Conservation (phyloP, 805 yeast species). For the Kuraishia capsulata region DNA sequence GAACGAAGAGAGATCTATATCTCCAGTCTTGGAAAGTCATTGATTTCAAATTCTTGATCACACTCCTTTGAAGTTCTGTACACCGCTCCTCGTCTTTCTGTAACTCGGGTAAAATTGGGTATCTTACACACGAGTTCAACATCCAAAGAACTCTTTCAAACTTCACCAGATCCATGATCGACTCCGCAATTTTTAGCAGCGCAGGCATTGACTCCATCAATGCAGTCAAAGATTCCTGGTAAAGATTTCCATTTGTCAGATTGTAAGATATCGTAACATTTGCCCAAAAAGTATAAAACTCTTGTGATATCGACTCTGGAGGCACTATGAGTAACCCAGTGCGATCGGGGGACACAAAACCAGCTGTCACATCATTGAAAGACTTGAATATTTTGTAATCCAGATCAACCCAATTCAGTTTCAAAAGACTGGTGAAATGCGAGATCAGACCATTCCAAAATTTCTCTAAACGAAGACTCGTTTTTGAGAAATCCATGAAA, state of each 20-base stretch:
- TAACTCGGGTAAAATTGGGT: constrained; percentile 60
- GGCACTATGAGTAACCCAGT: constrained; percentile 7
- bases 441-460: constrained; percentile 52
- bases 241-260: constrained; percentile 23
- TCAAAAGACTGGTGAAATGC: constrained; percentile 35
- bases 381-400: constrained; percentile 48
- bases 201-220: constrained; percentile 44
- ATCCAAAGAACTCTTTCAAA: constrained; percentile 46
- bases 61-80: constrained; percentile 55
- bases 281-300: constrained; percentile 44
- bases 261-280: constrained; percentile 34
- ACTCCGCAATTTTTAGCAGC: constrained; percentile 29
- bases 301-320: constrained; percentile 23
- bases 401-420: constrained; percentile 35
- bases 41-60: constrained; percentile 37
- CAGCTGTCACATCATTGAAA: constrained; percentile 35
- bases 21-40: constrained; percentile 20
- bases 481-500: constrained; percentile 24
- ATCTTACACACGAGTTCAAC: constrained; percentile 58
- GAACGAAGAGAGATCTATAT: constrained; percentile 35
- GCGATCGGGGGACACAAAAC: constrained; percentile 13
- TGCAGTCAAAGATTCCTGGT: constrained; percentile 54
- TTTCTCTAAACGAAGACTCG: constrained; percentile 3
- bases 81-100: constrained; percentile 45
- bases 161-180: constrained; percentile 22